phyloP scores from a whole-genome alignment of 306 rosid species.

The Dryas drummondii region DNA sequence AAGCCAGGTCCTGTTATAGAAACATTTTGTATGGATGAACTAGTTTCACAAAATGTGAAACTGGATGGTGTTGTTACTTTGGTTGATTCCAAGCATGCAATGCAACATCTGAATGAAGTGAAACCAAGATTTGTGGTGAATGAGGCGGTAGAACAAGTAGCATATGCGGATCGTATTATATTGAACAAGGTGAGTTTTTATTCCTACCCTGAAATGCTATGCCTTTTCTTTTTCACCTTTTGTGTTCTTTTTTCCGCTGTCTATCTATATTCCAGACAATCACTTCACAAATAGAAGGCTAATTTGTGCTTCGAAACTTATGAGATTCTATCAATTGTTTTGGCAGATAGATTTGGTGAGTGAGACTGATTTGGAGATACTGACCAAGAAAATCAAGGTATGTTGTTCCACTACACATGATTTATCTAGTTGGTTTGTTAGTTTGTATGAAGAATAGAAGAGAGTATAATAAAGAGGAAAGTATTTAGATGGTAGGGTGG shows the following conservation, averaged over 20 bases:
- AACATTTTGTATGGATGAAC: constrained; percentile 75
- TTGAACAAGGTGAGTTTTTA: constrained; percentile 68
- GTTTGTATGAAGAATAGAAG: not conserved
- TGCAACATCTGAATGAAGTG: constrained; percentile 76
- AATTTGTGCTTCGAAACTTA: constrained; percentile 1
- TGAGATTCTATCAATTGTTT: constrained; percentile 22
- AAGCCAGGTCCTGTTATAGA: constrained; percentile 92
- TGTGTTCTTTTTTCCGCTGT: constrained; percentile 8
- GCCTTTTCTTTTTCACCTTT: not conserved
- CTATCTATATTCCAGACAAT: not conserved
- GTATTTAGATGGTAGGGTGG: not conserved
- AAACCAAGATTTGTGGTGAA: constrained; percentile 96
- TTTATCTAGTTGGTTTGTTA: not conserved
- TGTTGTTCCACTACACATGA: constrained; percentile 4
- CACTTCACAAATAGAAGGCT: not conserved
- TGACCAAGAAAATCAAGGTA: constrained; percentile 75
- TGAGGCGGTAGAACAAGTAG: constrained; percentile 92
- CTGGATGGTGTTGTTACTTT: constrained; percentile 93
- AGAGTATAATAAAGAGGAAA: not conserved
- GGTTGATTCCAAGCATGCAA: constrained; percentile 86
- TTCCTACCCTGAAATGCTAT: not conserved
- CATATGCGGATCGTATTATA: constrained; percentile 86
- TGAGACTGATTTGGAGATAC: constrained; percentile 57
- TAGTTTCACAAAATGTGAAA: constrained; percentile 66
- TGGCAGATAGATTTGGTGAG: constrained; percentile 82